Base-by-base conservation (phyloP, 345 rosid genomes). In the Ailanthus altissimus region DNA sequence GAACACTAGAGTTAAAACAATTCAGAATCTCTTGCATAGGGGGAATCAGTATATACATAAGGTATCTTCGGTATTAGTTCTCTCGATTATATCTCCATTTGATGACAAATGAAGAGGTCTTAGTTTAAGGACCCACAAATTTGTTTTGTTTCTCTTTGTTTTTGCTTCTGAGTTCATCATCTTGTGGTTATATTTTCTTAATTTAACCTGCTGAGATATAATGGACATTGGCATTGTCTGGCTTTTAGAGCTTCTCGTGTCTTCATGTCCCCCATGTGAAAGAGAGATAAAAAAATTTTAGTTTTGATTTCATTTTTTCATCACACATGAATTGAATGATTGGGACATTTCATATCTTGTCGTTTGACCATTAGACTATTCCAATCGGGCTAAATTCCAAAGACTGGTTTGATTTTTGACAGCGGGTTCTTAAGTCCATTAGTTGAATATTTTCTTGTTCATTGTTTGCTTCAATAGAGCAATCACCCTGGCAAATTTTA, bases 241-340 rank as follows among this genome's bases (percentile, higher is more conserved):
- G 21, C 77, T 65, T 75, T 51, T 53, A 51, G 72, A 75, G 64
- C 51, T 65, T 23, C 72, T 25, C 42, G 53, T 42, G 45, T 75
- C 72, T 65, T 38, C 43, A 40, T 65, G 78, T 54, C 40, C 54
- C 45, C 64, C 78, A 51, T 65, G 78, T 64, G 78, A 75, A 58
- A 64, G 78, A 42, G 62, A 73, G 67, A 63, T 32, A 32, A 51
- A 75, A 5, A 50, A 0, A 14, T 62, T 32, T 63, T 20, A 8
- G 8, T 47, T 50, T n/a, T 11, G 53, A 14, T 73, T 26, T 54
- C 63, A 14, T 50, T 10, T 32, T 13, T 47, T 64, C 16, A 47
- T 25, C 2, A 57, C 18, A 42, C 49, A 38, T 4, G 59, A 18
- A 11, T 32, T 63, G 50, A 62, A 63, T 63, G 70, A 74, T 62